phyloP scores from a whole-genome alignment of 352 stramenopile species.

The Phytophthora citricola region DNA sequence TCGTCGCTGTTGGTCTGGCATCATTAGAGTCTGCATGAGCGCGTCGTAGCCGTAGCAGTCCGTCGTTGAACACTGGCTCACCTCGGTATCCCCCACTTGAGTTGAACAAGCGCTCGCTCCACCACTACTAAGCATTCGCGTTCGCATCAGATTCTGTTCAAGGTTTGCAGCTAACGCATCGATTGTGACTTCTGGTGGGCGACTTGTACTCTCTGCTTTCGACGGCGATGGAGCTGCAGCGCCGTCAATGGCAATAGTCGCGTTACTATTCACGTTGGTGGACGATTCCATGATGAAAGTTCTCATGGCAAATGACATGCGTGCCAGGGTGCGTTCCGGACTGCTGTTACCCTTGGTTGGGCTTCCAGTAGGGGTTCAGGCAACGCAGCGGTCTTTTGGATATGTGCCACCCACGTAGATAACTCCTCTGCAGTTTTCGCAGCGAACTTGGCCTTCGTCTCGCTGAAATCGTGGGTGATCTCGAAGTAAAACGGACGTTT shows the following conservation, averaged over 20 bases:
- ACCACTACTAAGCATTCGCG: constrained; percentile 37
- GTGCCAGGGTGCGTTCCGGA: constrained; percentile 52
- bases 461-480: constrained; percentile 72
- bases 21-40: constrained; percentile 37
- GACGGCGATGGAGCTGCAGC: constrained; percentile 18
- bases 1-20: constrained; percentile 45
- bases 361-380: constrained; percentile 56
- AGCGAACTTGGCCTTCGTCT: constrained; percentile 80
- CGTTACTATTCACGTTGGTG: constrained; percentile 21
- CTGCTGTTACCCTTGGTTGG: constrained; percentile 49
- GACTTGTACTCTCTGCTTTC: constrained; percentile 24
- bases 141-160: constrained; percentile 24
- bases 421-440: constrained; percentile 72
- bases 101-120: constrained; percentile 28
- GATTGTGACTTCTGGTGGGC: constrained; percentile 20
- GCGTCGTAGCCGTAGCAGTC: constrained; percentile 35
- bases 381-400: constrained; percentile 54
- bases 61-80: constrained; percentile 36
- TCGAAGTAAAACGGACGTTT: constrained; percentile 85
- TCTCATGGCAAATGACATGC: constrained; percentile 82
- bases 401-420: constrained; percentile 59
- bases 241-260: constrained; percentile 11
- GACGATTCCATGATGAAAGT: constrained; percentile 74
- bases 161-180: constrained; percentile 23
- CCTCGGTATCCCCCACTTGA: constrained; percentile 34